Conservation (phyloP, 2,329 filamentous ascomycete genomes). For the Botrytis tulipae region DNA sequence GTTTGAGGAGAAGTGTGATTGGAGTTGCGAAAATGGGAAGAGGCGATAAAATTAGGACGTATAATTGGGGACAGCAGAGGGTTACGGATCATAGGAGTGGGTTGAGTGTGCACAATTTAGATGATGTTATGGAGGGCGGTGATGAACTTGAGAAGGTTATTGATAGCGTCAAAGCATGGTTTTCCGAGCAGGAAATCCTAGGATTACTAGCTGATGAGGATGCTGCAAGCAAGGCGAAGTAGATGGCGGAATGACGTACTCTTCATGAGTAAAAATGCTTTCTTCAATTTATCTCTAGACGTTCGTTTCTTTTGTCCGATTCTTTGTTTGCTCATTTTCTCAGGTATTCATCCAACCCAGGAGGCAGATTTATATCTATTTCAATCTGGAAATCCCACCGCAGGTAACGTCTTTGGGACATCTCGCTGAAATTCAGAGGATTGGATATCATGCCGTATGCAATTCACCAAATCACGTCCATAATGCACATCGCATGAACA, state of each 20-base stretch:
- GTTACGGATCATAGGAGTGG: slow-evolving; percentile 73
- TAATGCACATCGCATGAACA: background rate
- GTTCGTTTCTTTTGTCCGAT: background rate
- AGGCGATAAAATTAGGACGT: slow-evolving; percentile 85
- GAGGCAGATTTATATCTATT: background rate
- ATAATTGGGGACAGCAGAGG: slow-evolving; percentile 68
- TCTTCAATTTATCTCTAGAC: background rate
- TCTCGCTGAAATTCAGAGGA: background rate
- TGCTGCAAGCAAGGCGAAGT: slow-evolving; percentile 26
- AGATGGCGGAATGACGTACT: background rate
- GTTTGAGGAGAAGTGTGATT: slow-evolving; percentile 74
- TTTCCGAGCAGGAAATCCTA: slow-evolving; percentile 63
- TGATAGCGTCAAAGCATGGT: slow-evolving; percentile 65
- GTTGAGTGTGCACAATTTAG: slow-evolving; percentile 61
- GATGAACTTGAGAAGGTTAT: slow-evolving; percentile 63
- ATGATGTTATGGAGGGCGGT: slow-evolving; percentile 64
- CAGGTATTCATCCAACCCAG: background rate
- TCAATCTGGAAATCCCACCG: background rate
- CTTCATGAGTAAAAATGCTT: background rate
- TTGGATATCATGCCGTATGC: background rate
- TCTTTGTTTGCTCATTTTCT: background rate
- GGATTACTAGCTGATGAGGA: slow-evolving; percentile 53
- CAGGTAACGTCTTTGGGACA: background rate
- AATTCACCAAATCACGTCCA: background rate
- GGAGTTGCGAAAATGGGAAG: slow-evolving; percentile 80